A percentile compares a stretch with the other conserved stretches of the same genome.
These are phyloP conservation scores for Neurospora discreta DNA, from an alignment of 495 filamentous ascomycete genomes.

Conservation along the genomic window DNA sequence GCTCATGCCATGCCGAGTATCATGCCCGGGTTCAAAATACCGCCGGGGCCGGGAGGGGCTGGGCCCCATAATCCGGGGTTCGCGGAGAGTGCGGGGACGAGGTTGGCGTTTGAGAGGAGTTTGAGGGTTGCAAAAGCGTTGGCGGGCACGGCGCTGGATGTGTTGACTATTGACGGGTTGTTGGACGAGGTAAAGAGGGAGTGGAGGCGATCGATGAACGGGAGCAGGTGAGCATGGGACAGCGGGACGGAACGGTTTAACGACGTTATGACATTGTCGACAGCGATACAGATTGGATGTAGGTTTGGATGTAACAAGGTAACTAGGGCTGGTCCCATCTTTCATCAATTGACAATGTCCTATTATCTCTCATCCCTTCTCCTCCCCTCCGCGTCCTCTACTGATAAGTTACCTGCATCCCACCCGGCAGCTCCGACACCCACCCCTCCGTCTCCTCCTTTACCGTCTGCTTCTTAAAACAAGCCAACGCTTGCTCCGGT, in stretches of 20 bases:
- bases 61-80: conserved; percentile 54
- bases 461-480: conserved; percentile 22
- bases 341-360: not conserved
- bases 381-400: not conserved
- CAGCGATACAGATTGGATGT: not conserved
- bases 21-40: conserved; percentile 46
- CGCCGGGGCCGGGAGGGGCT: conserved; percentile 26
- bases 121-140: conserved; percentile 46
- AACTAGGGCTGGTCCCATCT: not conserved
- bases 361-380: not conserved
- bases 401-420: conserved; percentile 1
- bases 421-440: conserved; percentile 9
- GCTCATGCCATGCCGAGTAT: conserved; percentile 54
- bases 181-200: conserved; percentile 29
- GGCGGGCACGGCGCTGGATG: conserved; percentile 42
- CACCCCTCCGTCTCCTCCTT: conserved; percentile 26
- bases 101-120: conserved; percentile 38
- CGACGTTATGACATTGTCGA: not conserved
- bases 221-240: not conserved
- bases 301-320: not conserved
- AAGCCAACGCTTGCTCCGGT: conserved; percentile 19
- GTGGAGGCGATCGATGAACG: conserved; percentile 8
- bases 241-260: not conserved
- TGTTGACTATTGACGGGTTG: conserved; percentile 35
- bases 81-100: conserved; percentile 43